Evolutionary conservation across 2,329 filamentous ascomycete genomes (phyloP).

Genomic region (Botrytis pseudocinerea): DNA sequence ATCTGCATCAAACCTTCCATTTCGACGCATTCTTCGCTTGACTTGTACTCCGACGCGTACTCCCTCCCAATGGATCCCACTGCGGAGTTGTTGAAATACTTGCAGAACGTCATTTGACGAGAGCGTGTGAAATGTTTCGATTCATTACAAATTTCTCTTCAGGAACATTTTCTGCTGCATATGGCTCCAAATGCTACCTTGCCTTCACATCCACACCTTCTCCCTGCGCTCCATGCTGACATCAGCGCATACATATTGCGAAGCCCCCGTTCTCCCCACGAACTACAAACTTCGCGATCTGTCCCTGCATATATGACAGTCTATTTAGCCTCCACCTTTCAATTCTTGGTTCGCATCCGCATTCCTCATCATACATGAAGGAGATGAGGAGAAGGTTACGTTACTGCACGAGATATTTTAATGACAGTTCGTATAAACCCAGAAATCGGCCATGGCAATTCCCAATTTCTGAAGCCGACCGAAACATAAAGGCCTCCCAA

Average conservation of each 20-base stretch:
- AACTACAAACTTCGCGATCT: constrained; percentile 11
- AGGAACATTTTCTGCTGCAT: constrained; percentile 5
- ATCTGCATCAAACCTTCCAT: not conserved
- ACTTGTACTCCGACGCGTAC: not conserved
- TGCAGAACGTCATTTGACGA: not conserved
- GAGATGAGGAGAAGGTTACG: constrained; percentile 16
- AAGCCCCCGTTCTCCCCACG: not conserved
- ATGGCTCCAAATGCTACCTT: not conserved
- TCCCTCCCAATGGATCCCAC: not conserved
- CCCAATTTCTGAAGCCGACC: not conserved
- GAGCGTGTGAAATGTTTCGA: not conserved
- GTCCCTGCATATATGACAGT: constrained; percentile 14
- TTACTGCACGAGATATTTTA: constrained; percentile 4
- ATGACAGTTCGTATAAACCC: constrained; percentile 1
- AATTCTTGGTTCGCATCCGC: constrained; percentile 5
- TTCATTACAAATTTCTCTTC: constrained; percentile 3
- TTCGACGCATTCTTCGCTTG: not conserved
- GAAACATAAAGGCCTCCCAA: not conserved
- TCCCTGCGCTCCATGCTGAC: constrained; percentile 8
- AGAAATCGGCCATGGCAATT: not conserved
- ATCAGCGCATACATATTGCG: not conserved
- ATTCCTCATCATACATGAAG: not conserved
- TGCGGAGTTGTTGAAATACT: not conserved
- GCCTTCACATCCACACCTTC: not conserved
- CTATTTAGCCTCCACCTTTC: not conserved